These are phyloP conservation scores for Penicillium sclerotigenum DNA, from an alignment of 2,329 filamentous ascomycete species.

Conservation along the genomic window DNA sequence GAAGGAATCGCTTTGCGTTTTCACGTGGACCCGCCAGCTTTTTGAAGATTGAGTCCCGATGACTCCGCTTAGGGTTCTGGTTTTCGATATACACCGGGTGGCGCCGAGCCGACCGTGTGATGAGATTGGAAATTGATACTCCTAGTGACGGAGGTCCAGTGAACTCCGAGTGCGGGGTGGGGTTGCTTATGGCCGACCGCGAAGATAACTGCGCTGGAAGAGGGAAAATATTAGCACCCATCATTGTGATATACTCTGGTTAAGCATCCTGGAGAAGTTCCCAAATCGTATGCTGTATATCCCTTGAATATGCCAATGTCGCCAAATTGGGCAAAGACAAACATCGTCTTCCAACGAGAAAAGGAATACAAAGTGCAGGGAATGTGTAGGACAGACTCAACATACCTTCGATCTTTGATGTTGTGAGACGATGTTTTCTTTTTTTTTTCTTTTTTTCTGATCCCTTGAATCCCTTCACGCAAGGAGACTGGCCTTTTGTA, in stretches of 20 bases:
- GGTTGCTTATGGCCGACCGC: slow-evolving; percentile 24
- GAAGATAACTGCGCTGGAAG: slow-evolving; percentile 28
- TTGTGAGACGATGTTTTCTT: slow-evolving; percentile 3
- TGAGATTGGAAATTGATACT: slow-evolving; percentile 21
- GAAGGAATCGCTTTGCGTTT: slow-evolving; percentile 48
- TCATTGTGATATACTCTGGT: slow-evolving; percentile 20
- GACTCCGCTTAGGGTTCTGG: slow-evolving; percentile 27
- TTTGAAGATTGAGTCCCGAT: slow-evolving; percentile 31
- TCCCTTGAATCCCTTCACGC: slow-evolving; percentile 19
- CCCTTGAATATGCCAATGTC: background rate
- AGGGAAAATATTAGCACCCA: slow-evolving; percentile 30
- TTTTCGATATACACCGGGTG: slow-evolving; percentile 19
- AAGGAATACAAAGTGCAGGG: background rate
- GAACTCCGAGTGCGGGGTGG: slow-evolving; percentile 21
- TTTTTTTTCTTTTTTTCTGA: slow-evolving; percentile 8
- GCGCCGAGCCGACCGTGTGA: slow-evolving; percentile 26
- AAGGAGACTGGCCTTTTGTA: slow-evolving; percentile 13
- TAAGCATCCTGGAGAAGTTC: slow-evolving; percentile 5
- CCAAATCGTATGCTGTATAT: background rate
- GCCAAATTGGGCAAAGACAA: background rate
- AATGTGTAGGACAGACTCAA: slow-evolving; percentile 2
- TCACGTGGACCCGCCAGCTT: slow-evolving; percentile 48
- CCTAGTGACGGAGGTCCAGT: slow-evolving; percentile 16
- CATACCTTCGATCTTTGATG: slow-evolving; percentile 8
- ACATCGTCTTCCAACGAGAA: background rate